Evolutionary conservation across 208 protist species (phyloP), one percentile per base, ranked within the genome.

Genomic region (Crithidia expoeki): DNA sequence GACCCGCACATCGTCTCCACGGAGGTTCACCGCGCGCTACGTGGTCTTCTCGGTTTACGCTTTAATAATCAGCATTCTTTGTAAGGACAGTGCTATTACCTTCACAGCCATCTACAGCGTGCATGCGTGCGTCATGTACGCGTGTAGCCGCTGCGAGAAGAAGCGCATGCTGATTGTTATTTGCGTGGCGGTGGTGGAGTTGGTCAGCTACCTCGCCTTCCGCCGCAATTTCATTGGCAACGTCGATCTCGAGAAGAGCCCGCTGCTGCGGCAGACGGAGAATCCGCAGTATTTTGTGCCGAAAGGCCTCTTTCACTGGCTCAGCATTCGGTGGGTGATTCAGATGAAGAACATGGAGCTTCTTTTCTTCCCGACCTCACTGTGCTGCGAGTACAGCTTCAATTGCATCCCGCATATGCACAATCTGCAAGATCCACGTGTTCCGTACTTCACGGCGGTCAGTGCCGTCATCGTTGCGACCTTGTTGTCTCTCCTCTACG

Each of bases 381-480:
- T 98, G 53, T 96, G 81, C 66, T 90, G 79, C 58, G 94, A 98
- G 77, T 98, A 98, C 76, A 90, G 82, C 55, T 95, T 89, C 74
- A 89, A 97, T 67, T 96, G 91, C 71, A 84, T 98, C 19, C 92
- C 92, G 12, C 66, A 84, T 23, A 40, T 96, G 44, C 30, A 65
- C 19, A 64, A 50, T 36, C 21, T 85, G 17, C 23, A 50, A 0
- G 85, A 94, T 74, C 52, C 75, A 12, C 76, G 88, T 6, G 33
- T 86, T 28, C 61, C 74, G 2, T 52, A 53, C 38, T 86, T 80
- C 33, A 4, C 70, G 0, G 59, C 28, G 0, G 70, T 81, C 12
- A 74, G 80, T 2, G 30, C 38, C 10, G 61, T 65, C 25, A 14
- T 58, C 19, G 17, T 78, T 4, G 28, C 12, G 0, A 46, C 78